Conservation (phyloP, 192 early-diverging fungal species). For the Backusella morwellensis region DNA sequence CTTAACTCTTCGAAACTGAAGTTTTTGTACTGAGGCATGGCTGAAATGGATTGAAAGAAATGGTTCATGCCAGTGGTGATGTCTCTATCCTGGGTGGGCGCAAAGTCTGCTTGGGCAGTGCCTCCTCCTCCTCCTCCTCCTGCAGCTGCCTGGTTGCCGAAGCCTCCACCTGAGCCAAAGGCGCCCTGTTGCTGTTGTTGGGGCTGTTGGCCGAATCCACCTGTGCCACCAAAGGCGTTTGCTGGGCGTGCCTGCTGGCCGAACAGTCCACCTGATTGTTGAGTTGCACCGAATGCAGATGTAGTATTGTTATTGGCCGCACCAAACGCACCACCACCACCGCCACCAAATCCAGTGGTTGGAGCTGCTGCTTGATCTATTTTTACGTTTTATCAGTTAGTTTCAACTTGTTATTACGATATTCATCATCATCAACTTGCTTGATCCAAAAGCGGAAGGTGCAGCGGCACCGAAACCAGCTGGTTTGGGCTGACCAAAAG, state of each 20-base stretch:
- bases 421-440: not conserved
- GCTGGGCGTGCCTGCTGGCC: constrained; percentile 23
- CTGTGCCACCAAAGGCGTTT: constrained; percentile 35
- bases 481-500: constrained; percentile 29
- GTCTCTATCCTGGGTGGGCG: constrained; percentile 49
- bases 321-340: constrained; percentile 17
- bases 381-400: not conserved
- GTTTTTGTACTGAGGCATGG: constrained; percentile 83
- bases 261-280: constrained; percentile 26
- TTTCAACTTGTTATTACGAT: too few species aligned
- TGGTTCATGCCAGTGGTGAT: constrained; percentile 53
- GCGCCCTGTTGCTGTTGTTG: constrained; percentile 40
- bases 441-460: constrained; percentile 1
- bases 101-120: constrained; percentile 54
- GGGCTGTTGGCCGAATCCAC: constrained; percentile 33
- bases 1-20: constrained; percentile 91
- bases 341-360: constrained; percentile 11
- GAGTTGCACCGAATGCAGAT: constrained; percentile 50
- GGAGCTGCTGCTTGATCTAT: constrained; percentile 30
- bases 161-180: constrained; percentile 33
- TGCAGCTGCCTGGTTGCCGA: constrained; percentile 33
- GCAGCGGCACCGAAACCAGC: constrained; percentile 44
- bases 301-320: not conserved
- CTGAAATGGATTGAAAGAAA: constrained; percentile 67
- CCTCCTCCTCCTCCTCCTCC: constrained; percentile 32